phyloP scores from a whole-genome alignment of 352 stramenopile species.

The Pythium sukuiense region DNA sequence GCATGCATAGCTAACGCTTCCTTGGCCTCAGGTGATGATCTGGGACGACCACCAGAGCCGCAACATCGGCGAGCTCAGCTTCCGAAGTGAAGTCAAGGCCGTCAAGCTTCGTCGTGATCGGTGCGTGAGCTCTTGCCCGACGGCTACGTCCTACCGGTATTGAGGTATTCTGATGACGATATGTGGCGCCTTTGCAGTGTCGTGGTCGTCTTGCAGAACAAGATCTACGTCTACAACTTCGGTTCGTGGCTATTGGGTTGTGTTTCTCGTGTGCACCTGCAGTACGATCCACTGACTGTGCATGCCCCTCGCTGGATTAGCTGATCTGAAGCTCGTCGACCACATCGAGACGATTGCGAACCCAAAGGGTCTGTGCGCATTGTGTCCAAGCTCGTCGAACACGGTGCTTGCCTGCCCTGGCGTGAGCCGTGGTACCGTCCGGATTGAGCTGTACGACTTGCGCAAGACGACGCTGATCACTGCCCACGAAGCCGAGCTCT shows the following conservation, averaged over 20 bases:
- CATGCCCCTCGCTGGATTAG: constrained; percentile 30
- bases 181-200: constrained; percentile 56
- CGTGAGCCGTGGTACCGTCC: constrained; percentile 88
- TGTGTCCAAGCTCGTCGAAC: constrained; percentile 92
- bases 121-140: constrained; percentile 28
- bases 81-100: constrained; percentile 95
- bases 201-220: constrained; percentile 96
- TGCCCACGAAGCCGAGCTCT: constrained; percentile 94
- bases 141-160: no score
- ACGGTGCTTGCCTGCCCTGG: constrained; percentile 96
- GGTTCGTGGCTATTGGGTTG: constrained; percentile 35
- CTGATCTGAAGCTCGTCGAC: constrained; percentile 96
- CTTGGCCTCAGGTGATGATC: constrained; percentile 92
- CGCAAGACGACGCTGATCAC: constrained; percentile 95
- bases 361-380: constrained; percentile 92
- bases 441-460: constrained; percentile 97
- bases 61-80: constrained; percentile 98
- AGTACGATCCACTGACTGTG: constrained; percentile 10
- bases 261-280: background rate
- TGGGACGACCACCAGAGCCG: constrained; percentile 99
- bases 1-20: background rate
- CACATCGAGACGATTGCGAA: constrained; percentile 99
- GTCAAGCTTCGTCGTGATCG: constrained; percentile 95
- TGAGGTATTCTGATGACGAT: background rate
- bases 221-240: constrained; percentile 99